A percentile compares a stretch with the other conserved stretches of the same genome.
Conservation (phyloP, 345 rosid species). For the Ricinus communis region DNA sequence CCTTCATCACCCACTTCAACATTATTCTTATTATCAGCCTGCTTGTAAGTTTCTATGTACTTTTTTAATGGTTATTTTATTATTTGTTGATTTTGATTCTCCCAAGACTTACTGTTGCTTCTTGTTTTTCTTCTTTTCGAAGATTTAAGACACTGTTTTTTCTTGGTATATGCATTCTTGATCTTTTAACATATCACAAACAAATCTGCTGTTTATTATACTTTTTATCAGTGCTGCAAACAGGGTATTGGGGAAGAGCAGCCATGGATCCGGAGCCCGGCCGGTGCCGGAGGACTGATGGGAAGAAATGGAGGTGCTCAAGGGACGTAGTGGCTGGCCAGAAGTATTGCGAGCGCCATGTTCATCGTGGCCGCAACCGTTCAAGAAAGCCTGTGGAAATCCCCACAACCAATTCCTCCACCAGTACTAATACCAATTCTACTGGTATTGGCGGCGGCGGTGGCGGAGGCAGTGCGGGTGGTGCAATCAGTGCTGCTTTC, state of each 20-base stretch:
- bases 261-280: slow-evolving; percentile 99
- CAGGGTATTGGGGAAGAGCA: slow-evolving; percentile 83
- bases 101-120: not conserved
- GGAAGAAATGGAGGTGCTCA: slow-evolving; percentile 99
- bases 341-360: slow-evolving; percentile 99
- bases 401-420: slow-evolving; percentile 49
- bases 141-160: not conserved
- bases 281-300: slow-evolving; percentile 95
- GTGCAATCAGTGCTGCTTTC: slow-evolving; percentile 8
- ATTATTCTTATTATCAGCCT: slow-evolving; percentile 58
- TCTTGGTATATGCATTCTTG: slow-evolving; percentile 5
- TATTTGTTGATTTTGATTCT: not conserved
- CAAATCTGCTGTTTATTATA: not conserved
- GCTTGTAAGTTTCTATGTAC: slow-evolving; percentile 53
- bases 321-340: slow-evolving; percentile 87
- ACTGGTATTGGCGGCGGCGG: slow-evolving; percentile 2
- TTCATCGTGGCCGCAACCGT: slow-evolving; percentile 99
- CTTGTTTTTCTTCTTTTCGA: not conserved
- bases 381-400: slow-evolving; percentile 99
- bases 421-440: slow-evolving; percentile 8
- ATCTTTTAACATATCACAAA: not conserved
- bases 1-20: slow-evolving; percentile 58
- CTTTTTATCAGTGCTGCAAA: slow-evolving; percentile 39
- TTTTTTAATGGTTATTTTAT: not conserved
- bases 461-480: slow-evolving; percentile 6